Evolutionary conservation across 1,139 yeast species (phyloP), one percentile per base, ranked within the genome.

Genomic region (Diutina siamensis): DNA sequence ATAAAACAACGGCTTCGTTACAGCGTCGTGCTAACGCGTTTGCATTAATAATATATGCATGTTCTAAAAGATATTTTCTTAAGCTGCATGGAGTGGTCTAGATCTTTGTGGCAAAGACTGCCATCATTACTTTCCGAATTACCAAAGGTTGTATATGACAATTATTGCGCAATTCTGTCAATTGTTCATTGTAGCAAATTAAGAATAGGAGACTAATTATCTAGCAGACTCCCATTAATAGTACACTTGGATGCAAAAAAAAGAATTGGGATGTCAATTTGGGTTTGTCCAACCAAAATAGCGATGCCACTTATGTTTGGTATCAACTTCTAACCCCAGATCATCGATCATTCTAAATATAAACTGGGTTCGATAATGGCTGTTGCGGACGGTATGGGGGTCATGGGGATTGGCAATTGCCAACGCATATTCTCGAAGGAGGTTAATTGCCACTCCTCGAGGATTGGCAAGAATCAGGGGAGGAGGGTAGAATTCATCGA

Each of bases 271-370:
- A n/a, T n/a, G 15, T 31, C 15, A 31, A 31, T 10, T 25, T 7
- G 34, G 15, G 15, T 31, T 31, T 4, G 50, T 45, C 54, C 54
- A 52, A 21, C 45, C 50, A 32, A 52, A 52, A 31, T 45, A 46
- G 25, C 35, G 28, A 8, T 20, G 21, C 53, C 54, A 52, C 21
- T 47, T 46, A 4, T 35, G 19, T 40, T 51, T 50, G 20, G 40
- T 44, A 2, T 48, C 48, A 10, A 18, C 27, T 2, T 48, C 44
- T 45, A 50, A 47, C 13, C 45, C 32, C 18, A 52, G 51, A 7
- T 45, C 27, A 18, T 45, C 36, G 32, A 52, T 49, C 28, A 44
- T 41, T 4, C 41, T 21, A 25, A 51, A 49, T 4, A 50, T 44
- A 4, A 38, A 38, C 21, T 38, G 42, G 21, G 18, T 17, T 5